Base-by-base conservation (phyloP, 371 early-diverging fungal genomes). In the Mucor mucedo region DNA sequence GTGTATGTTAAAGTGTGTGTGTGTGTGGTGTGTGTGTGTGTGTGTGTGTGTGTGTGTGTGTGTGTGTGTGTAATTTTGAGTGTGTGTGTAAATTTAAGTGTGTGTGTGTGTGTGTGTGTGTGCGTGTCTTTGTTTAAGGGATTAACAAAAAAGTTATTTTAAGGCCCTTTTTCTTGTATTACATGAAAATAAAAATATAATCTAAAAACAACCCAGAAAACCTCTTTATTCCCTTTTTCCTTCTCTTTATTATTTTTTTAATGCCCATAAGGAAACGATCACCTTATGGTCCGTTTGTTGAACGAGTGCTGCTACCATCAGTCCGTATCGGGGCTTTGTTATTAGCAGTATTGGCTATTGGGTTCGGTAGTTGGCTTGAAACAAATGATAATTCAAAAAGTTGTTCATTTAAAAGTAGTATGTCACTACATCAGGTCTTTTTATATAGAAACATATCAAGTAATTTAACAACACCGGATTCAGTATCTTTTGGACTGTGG, bases 401-500 rank as follows among this genome's bases (percentile, higher is more conserved):
- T 42, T 76, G 79, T 47, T 32, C 67, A 4, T 60, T 76, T 48
- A 65, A 65, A n/a, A 66, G 54, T 6, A 52, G 60, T n/a, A 58
- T 79, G 62, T 54, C 75, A 3, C 32, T 79, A 6, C 65, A 65
- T 48, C 69, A 76, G 52, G 72, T 79, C 4, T 55, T 52, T 27
- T 29, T 79, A 2, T 67, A 57, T n/a, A 58, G 73, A 58, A 76
- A 76, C 39, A 56, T 76, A 4, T 62, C 71, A 0, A 69, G 62
- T 50, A 64, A 58, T 47, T 48, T 58, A 47, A 64, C 72, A 32
- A 68, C 69, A 16, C 79, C 79, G 5, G 69, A 70, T 45, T 66
- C 69, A 41, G 74, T 79, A 13, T 63, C 76, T 3, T 68, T 79
- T 69, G 79, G 79, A 10, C 47, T 79, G 35, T 79, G 79, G 79